Evolutionary conservation across 2,329 filamentous ascomycete genomes (phyloP).

Genomic region (Penicillium sp.): DNA sequence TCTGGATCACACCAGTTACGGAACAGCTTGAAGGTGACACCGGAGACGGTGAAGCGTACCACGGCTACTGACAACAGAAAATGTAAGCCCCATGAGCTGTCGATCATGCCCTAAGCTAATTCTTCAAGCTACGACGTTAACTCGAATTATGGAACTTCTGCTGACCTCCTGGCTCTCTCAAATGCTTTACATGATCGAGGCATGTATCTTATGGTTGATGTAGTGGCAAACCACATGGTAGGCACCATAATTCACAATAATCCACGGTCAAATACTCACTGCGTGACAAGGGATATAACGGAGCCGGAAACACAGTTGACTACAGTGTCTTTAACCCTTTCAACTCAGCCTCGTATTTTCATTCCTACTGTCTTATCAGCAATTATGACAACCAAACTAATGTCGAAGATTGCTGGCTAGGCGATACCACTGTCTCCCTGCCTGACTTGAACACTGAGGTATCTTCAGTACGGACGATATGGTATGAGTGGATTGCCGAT

Average conservation of each 20-base stretch:
- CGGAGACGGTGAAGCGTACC: conserved; percentile 49
- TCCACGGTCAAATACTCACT: conserved; percentile 10
- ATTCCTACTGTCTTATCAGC: conserved; percentile 59
- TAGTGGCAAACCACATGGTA: conserved; percentile 46
- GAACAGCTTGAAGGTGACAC: conserved; percentile 41
- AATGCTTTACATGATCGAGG: conserved; percentile 58
- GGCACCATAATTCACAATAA: neutral
- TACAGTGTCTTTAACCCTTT: conserved; percentile 60
- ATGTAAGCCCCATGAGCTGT: conserved; percentile 33
- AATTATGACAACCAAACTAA: conserved; percentile 58
- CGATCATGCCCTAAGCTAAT: neutral
- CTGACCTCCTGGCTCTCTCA: conserved; percentile 63
- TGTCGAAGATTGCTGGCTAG: conserved; percentile 57
- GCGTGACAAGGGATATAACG: conserved; percentile 47
- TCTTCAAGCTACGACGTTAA: conserved; percentile 55
- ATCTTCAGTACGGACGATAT: conserved; percentile 53
- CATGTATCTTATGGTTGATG: conserved; percentile 67
- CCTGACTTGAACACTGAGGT: conserved; percentile 66
- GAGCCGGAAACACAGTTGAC: conserved; percentile 53
- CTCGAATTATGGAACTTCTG: conserved; percentile 60
- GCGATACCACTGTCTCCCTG: conserved; percentile 59
- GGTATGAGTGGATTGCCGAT: conserved; percentile 62
- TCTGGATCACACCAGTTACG: conserved; percentile 55
- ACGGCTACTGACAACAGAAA: conserved; percentile 57
- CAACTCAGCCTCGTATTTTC: conserved; percentile 63